Evolutionary conservation across 371 early-diverging fungal species (phyloP), one percentile per base, ranked within the genome.

Genomic region (Dinochytrium kinnereticum): DNA sequence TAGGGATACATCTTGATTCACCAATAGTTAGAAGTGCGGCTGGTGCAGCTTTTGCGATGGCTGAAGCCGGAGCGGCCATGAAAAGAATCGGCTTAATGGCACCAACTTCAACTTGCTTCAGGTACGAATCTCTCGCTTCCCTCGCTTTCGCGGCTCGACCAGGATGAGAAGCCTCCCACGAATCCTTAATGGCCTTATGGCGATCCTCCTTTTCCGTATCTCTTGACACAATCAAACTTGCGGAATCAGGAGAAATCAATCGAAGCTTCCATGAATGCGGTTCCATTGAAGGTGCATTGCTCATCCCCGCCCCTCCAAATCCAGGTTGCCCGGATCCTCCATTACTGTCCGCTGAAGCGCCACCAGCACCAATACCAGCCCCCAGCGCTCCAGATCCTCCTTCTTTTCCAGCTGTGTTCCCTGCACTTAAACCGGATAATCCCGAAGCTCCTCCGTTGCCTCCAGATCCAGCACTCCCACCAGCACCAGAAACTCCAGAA

Each of bases 151-250:
- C 68, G 7, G 80, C 69, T 10, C 88, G 78, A 0, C 88, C 88
- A 2, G 80, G 83, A 34, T 81, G 78, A 13, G 76, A 68, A 1
- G 74, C 64, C 68, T 88, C 88, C 88, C 88, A 88, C 17, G 73
- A 49, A 33, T 86, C 86, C 70, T 88, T 88, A 30, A 87, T 80
- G 13, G 76, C 76, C 30, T 77, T 67, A 33, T 84, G 78, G 36
- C 85, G 78, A 66, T 88, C 88, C 65, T 88, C 88, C 39, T 80
- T 81, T 67, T 88, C 88, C 0, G 86, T 86, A 70, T 88, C 88
- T 64, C 85, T 86, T 2, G 81, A 68, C 10, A 85, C 80, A 0
- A 72, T 39, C 17, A 87, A 53, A 0, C 78, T 76, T 0, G 81
- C 76, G 2, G 78, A 44, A 30, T 87, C 87, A 0, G 86, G 79